Percentiles rank a stretch among this genome's conserved stretches.
Evolutionary conservation across 2,329 filamentous ascomycete genomes (phyloP).

Genomic region (Ophiosphaerella herpotricha): DNA sequence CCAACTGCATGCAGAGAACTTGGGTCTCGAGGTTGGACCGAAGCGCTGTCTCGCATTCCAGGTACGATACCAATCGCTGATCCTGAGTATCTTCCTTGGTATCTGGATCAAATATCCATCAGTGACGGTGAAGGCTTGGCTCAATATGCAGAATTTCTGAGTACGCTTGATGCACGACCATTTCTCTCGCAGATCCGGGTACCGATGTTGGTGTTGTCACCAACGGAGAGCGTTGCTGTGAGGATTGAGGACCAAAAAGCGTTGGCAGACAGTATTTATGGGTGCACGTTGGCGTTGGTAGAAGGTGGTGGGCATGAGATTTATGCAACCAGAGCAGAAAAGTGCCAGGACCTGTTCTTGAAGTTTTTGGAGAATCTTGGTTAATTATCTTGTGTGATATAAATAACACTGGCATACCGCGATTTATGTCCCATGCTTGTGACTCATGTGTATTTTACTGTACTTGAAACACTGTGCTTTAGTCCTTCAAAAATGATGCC

Average conservation of each 20-base stretch:
- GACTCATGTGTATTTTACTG: no score
- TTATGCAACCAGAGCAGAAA: conserved; percentile 36
- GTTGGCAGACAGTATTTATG: conserved; percentile 18
- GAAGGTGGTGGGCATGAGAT: conserved; percentile 43
- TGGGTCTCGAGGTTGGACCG: conserved; percentile 40
- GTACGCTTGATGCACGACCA: conserved; percentile 36
- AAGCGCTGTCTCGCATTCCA: conserved; percentile 32
- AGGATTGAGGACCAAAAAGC: conserved; percentile 34
- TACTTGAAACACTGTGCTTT: no score
- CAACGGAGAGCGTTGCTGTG: conserved; percentile 39
- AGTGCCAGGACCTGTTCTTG: conserved; percentile 30
- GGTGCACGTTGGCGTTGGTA: conserved; percentile 30
- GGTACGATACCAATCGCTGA: conserved; percentile 37
- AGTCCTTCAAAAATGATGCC: conserved; percentile 8
- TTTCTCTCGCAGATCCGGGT: conserved; percentile 32
- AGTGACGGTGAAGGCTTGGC: conserved; percentile 39
- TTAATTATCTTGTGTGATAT: no score
- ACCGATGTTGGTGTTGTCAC: conserved; percentile 41
- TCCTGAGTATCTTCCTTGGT: conserved; percentile 37
- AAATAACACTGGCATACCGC: no score
- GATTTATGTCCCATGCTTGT: no score
- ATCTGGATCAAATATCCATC: conserved; percentile 33
- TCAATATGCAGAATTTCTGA: conserved; percentile 42
- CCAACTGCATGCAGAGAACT: conserved; percentile 35
- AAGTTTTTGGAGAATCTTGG: conserved; percentile 42